Conservation (phyloP, 2,329 filamentous ascomycete genomes). For the Trichophyton verrucosum region DNA sequence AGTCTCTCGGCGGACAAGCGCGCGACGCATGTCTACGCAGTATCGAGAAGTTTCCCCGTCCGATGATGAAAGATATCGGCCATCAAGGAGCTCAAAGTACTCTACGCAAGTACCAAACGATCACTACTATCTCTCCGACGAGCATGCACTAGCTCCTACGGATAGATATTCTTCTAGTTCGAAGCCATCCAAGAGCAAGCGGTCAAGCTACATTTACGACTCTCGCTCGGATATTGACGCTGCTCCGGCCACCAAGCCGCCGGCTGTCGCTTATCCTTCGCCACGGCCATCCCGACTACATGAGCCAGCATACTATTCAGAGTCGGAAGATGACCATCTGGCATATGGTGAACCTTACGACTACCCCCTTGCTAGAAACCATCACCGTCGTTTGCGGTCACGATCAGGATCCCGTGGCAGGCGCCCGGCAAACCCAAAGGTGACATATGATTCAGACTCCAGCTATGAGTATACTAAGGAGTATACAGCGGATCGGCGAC, state of each 20-base stretch:
- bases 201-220: neutral
- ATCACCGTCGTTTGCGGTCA: neutral
- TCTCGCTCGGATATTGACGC: neutral
- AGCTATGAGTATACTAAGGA: constrained; percentile 6
- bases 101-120: neutral
- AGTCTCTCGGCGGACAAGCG: constrained; percentile 8
- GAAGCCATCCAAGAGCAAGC: neutral
- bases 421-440: neutral
- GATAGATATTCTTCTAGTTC: neutral
- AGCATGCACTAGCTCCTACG: neutral
- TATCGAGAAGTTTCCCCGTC: constrained; percentile 17
- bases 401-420: constrained; percentile 7
- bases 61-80: constrained; percentile 17
- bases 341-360: constrained; percentile 3
- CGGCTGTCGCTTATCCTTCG: neutral
- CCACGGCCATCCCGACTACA: neutral
- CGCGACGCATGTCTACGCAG: constrained; percentile 14
- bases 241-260: neutral
- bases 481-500: neutral
- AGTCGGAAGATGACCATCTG: neutral
- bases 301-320: neutral
- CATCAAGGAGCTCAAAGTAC: constrained; percentile 15
- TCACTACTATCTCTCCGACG: neutral
- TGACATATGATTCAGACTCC: constrained; percentile 15
- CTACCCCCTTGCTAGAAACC: neutral